A percentile compares a stretch with the other conserved stretches of the same genome.
phyloP scores from a whole-genome alignment of 1,139 yeast genomes.

The Pichia sp. region DNA sequence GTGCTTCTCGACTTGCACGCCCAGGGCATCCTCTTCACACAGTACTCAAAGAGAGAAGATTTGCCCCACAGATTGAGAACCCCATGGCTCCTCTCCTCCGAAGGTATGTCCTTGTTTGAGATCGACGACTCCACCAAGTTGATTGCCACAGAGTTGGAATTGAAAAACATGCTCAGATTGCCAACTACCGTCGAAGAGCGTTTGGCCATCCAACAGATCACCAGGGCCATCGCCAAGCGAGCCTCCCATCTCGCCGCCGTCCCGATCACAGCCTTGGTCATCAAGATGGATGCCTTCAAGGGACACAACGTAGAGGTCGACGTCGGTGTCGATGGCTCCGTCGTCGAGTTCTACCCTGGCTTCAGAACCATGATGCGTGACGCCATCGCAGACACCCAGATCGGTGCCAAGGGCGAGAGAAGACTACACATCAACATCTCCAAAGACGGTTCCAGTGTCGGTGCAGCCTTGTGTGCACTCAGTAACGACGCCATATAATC shows the following conservation, averaged over 20 bases:
- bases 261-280: constrained; percentile 76
- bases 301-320: constrained; percentile 63
- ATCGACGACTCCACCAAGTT: constrained; percentile 73
- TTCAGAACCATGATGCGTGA: constrained; percentile 72
- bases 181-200: constrained; percentile 70
- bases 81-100: constrained; percentile 78
- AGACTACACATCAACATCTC: constrained; percentile 73
- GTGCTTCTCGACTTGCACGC: constrained; percentile 62
- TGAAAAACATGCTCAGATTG: constrained; percentile 60
- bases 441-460: constrained; percentile 93
- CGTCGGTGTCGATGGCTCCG: constrained; percentile 93
- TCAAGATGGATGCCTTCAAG: constrained; percentile 52
- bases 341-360: constrained; percentile 87
- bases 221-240: constrained; percentile 75
- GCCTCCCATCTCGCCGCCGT: constrained; percentile 85
- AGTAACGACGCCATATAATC: constrained; percentile 16
- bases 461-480: constrained; percentile 88
- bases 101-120: constrained; percentile 76
- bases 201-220: constrained; percentile 60
- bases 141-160: constrained; percentile 57
- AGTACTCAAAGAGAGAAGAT: constrained; percentile 47
- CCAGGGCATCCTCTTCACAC: constrained; percentile 52
- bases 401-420: constrained; percentile 67
- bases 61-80: constrained; percentile 64
- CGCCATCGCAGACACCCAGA: constrained; percentile 63